Evolutionary conservation across 2,329 filamentous ascomycete genomes (phyloP), one percentile per base, ranked within the genome.

Genomic region (Bipolaris victoriae): DNA sequence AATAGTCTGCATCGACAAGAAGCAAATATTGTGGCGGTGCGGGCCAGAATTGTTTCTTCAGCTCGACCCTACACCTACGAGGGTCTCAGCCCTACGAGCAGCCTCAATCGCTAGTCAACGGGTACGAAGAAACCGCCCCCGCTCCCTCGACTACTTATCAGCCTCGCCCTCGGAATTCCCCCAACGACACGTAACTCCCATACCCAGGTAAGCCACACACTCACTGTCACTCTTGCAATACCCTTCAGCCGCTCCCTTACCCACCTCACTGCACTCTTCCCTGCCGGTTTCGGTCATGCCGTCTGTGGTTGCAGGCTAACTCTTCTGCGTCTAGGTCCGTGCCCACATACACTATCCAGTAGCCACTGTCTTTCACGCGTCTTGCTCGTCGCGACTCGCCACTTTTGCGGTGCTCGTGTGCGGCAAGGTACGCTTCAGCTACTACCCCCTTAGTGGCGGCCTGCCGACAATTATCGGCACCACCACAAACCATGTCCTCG

Each of bases 371-470:
- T 15, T 47, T 35, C 39, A 48, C 52, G 46, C 57, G 36, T 48
- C 53, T 52, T 61, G 55, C 64, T 56, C 57, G 55, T 58, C 48
- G 62, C 57, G 49, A 41, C 63, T 72, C 65, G 72, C 71, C 69
- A 73, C 68, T 62, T 41, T 63, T 64, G 63, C 66, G 62, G 60
- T 61, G 65, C 58, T 53, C 57, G 60, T 61, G 60, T 61, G 60
- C 60, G 62, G 61, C 61, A 52, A 58, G 55, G 59, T 64, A 66
- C 68, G 59, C 68, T 69, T 75, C 75, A 76, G 73, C 70, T 75
- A 67, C 67, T 75, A 29, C 26, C 59, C 55, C 62, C 43, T 15
- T 49, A 49, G 72, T 74, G 68, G 72, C 72, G 67, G 61, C 55
- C 67, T 64, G 62, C 61, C 64, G 63, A 50, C 61, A 61, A 61